phyloP scores from a whole-genome alignment of 352 stramenopile species.

The Pythium myriotylum region DNA sequence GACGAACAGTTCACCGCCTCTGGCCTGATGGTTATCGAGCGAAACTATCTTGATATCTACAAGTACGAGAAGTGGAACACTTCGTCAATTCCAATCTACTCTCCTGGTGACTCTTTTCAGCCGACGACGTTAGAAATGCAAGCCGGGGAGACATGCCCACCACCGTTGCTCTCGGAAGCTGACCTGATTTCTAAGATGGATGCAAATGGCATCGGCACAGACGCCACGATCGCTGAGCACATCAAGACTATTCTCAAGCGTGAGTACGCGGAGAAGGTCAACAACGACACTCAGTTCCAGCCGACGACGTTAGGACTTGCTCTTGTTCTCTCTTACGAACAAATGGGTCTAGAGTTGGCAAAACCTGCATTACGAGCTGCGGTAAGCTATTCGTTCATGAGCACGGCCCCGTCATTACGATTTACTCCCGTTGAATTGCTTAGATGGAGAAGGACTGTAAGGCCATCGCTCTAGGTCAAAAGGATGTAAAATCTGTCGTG shows the following conservation, averaged over 20 bases:
- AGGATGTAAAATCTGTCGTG: conserved; percentile 77
- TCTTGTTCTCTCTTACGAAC: conserved; percentile 91
- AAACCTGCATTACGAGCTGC: conserved; percentile 93
- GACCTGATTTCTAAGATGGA: conserved; percentile 96
- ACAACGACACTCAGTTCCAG: conserved; percentile 92
- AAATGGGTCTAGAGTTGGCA: conserved; percentile 96
- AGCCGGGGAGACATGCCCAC: conserved; percentile 79
- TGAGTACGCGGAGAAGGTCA: conserved; percentile 96
- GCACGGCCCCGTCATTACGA: too few species aligned
- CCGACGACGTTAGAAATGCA: conserved; percentile 74
- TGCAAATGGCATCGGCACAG: conserved; percentile 93
- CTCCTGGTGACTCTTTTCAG: conserved; percentile 70
- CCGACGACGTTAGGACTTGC: conserved; percentile 90
- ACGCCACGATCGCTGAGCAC: conserved; percentile 96
- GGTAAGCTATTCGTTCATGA: conserved; percentile 35
- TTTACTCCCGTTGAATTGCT: neutral
- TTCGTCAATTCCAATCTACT: conserved; percentile 86
- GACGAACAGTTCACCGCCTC: conserved; percentile 87
- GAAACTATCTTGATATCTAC: conserved; percentile 96
- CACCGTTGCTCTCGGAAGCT: conserved; percentile 89
- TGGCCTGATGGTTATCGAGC: conserved; percentile 90
- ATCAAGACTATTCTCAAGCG: conserved; percentile 99
- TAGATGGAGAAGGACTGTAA: conserved; percentile 94
- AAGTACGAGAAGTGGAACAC: conserved; percentile 93
- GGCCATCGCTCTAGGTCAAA: conserved; percentile 77